Evolutionary conservation across 208 protist species (phyloP).

Genomic region (Zelonia costaricensis): DNA sequence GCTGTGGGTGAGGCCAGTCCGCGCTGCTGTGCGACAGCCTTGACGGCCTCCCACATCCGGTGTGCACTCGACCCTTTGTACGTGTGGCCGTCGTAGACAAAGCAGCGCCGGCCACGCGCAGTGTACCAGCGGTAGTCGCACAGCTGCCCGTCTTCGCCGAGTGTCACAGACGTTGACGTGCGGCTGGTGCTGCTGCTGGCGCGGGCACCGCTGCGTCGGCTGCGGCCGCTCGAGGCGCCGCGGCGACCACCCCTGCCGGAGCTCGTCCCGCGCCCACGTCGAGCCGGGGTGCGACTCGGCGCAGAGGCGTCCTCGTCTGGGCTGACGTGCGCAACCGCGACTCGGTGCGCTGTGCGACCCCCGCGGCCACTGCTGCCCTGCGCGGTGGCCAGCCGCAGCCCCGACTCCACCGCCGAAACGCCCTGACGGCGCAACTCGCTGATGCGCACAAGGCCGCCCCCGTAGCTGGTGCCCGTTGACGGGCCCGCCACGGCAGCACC

Average conservation of each 20-base stretch:
- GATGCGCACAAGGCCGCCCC: slow-evolving; percentile 66
- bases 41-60: slow-evolving; percentile 69
- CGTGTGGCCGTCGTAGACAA: slow-evolving; percentile 66
- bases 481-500: not conserved
- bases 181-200: not conserved
- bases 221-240: not conserved
- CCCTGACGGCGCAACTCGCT: slow-evolving; percentile 58
- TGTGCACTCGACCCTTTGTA: slow-evolving; percentile 67
- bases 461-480: slow-evolving; percentile 26
- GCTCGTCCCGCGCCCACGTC: not conserved
- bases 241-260: not conserved
- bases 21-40: slow-evolving; percentile 7
- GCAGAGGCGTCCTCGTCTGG: too few species aligned
- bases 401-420: slow-evolving; percentile 12
- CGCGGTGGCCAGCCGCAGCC: slow-evolving; percentile 12
- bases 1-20: not conserved
- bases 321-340: too few species aligned
- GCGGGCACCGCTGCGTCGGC: not conserved
- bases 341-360: not conserved
- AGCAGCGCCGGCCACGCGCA: slow-evolving; percentile 43
- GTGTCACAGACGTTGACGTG: slow-evolving; percentile 10
- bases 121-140: slow-evolving; percentile 69
- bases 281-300: too few species aligned
- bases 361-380: not conserved
- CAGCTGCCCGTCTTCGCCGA: slow-evolving; percentile 42